These are phyloP conservation scores for Orbilia ellipsospora DNA, from an alignment of 2,329 filamentous ascomycete genomes.

Conservation along the genomic window DNA sequence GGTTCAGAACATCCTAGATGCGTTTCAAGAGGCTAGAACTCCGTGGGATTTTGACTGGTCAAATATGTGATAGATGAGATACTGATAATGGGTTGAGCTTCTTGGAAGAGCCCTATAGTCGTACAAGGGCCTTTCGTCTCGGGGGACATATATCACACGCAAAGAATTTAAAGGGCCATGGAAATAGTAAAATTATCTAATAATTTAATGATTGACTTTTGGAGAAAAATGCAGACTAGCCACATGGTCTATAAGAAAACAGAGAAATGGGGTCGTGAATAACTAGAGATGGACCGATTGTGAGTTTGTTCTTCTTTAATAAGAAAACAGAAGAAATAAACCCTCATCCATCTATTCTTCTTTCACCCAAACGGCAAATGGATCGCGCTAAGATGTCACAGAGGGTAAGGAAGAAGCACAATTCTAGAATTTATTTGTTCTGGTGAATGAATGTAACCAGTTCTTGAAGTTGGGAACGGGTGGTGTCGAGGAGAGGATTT, in stretches of 20 bases:
- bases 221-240: slow-evolving; percentile 6
- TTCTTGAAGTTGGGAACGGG: slow-evolving; percentile 73
- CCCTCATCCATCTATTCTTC: slow-evolving; percentile 28
- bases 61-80: slow-evolving; percentile 20
- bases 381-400: slow-evolving; percentile 48
- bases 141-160: background rate
- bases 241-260: slow-evolving; percentile 39
- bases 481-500: slow-evolving; percentile 72
- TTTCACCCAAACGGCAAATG: slow-evolving; percentile 12
- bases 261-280: background rate
- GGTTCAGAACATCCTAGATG: slow-evolving; percentile 33
- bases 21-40: slow-evolving; percentile 38
- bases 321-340: slow-evolving; percentile 15
- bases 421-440: slow-evolving; percentile 56
- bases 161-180: background rate
- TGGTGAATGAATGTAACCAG: slow-evolving; percentile 69
- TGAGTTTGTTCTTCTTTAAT: background rate
- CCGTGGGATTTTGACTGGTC: slow-evolving; percentile 53
- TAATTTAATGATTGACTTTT: slow-evolving; percentile 36
- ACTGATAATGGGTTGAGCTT: background rate
- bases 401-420: slow-evolving; percentile 21
- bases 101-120: background rate
- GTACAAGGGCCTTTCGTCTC: background rate
- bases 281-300: slow-evolving; percentile 38
- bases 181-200: too few relatives aligned